Percentiles rank a stretch among this genome's conserved stretches.
Evolutionary conservation across 2,329 filamentous ascomycete species (phyloP).

Genomic region (Penicillium sp.): DNA sequence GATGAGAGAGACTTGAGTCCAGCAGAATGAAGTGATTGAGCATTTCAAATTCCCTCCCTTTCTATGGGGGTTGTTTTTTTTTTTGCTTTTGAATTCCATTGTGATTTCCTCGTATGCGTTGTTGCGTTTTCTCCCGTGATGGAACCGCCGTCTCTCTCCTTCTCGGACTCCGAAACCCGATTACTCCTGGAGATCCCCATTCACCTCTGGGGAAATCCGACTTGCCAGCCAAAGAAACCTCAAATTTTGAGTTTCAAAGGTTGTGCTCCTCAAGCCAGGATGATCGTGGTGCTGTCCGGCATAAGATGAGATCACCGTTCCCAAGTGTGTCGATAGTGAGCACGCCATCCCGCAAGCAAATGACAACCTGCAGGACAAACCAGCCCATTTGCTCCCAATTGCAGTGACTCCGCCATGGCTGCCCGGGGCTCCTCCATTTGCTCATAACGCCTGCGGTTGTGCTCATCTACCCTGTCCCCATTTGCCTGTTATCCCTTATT

Average conservation of each 20-base stretch:
- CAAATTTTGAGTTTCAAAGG: background rate
- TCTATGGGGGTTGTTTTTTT: slow-evolving; percentile 5
- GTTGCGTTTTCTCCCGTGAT: background rate
- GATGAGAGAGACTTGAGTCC: background rate
- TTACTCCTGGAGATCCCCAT: background rate
- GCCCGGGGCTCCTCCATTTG: slow-evolving; percentile 17
- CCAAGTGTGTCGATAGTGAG: slow-evolving; percentile 29
- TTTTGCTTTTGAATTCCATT: slow-evolving; percentile 3
- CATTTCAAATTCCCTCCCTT: background rate
- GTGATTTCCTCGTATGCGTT: slow-evolving; percentile 10
- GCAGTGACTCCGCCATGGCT: slow-evolving; percentile 12
- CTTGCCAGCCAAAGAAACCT: background rate
- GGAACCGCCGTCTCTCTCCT: background rate
- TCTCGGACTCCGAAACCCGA: background rate
- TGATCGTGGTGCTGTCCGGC: background rate
- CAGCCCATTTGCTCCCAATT: background rate
- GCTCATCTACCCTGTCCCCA: slow-evolving; percentile 20
- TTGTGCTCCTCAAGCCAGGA: background rate
- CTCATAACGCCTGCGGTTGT: slow-evolving; percentile 1
- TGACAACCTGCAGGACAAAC: slow-evolving; percentile 28
- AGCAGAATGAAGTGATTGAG: slow-evolving; percentile 5
- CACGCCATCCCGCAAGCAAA: slow-evolving; percentile 43
- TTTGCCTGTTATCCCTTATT: slow-evolving; percentile 14
- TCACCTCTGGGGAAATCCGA: background rate
- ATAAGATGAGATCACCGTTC: slow-evolving; percentile 25